Conservation (phyloP, 345 rosid genomes). For the Aegle marmelos region DNA sequence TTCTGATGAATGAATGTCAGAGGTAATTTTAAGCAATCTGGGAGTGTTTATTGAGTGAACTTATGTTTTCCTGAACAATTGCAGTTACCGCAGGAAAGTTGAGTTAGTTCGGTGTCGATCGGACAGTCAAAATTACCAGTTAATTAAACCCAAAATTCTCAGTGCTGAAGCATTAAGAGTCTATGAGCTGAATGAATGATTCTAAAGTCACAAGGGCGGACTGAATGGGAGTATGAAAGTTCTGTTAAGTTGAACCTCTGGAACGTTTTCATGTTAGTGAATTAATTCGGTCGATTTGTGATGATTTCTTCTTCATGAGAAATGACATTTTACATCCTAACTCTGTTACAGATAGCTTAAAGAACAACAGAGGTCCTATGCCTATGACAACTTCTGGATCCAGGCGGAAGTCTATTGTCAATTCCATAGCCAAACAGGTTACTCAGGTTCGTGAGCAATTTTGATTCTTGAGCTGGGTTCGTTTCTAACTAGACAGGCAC, state of each 20-base stretch:
- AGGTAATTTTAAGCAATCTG: too few relatives aligned
- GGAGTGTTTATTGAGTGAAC: background rate
- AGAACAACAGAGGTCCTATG: constrained; percentile 18
- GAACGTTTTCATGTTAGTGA: background rate
- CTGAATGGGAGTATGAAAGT: background rate
- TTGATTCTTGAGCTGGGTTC: background rate
- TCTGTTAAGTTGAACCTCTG: background rate
- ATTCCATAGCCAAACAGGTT: constrained; percentile 67
- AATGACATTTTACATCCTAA: background rate
- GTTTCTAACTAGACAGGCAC: background rate
- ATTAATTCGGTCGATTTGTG: background rate
- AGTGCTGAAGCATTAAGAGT: background rate
- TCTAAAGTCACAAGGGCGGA: background rate
- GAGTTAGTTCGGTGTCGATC: background rate
- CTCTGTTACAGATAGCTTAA: constrained; percentile 36
- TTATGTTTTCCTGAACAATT: too few relatives aligned
- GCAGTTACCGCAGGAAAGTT: background rate
- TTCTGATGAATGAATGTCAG: too few relatives aligned
- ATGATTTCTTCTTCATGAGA: background rate
- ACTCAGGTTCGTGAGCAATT: constrained; percentile 52
- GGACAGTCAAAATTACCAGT: background rate
- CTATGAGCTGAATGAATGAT: background rate
- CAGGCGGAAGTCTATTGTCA: constrained; percentile 56
- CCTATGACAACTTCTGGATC: constrained; percentile 32
- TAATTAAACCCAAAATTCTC: background rate